Evolutionary conservation across 139 green algal species (phyloP), one percentile per base, ranked within the genome.

Genomic region (Volvox africanus): DNA sequence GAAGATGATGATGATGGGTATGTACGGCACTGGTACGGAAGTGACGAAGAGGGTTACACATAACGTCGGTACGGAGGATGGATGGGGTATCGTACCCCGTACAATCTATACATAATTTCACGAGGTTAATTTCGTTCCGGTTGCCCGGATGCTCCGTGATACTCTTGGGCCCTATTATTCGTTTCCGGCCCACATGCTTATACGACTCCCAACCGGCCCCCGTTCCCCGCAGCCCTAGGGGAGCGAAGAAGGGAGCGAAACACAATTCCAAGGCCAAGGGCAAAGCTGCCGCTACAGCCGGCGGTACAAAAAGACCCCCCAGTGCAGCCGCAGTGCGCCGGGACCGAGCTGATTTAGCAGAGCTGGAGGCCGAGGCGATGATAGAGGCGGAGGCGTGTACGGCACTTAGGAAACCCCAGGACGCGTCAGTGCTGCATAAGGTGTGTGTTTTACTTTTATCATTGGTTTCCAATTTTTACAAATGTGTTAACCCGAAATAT

Each of bases 331-430:
- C 21, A 2, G 28, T 50, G 37, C 28, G 75, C 14, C 44, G 81
- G 9, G 88, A 90, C 32, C 91, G 71, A 76, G 89, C 79, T 26
- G 79, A 92, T 30, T 50, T 65, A 37, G 94, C 95, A 9, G 93
- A 92, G 28, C 24, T 68, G 68, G 92, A 93, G 81, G 93, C 93
- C n/a, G 93, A 89, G 35, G 80, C 26, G 26, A 95, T 95, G 92
- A 95, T 96, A 32, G 80, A 44, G 21, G n/a, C 16, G 30, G 75
- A 73, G 28, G 82, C 50, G 50, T 20, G 5, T 36, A 37, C 65
- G 16, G 28, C 32, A 24, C 44, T 65, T n/a, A 28, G 44, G 71
- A 80, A 17, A 61, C 24, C 32, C 28, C 61, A 65, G 35, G 67
- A 81, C 36, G 67, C 67, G 26, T 81, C 67, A 0, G 83, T 94